These are phyloP conservation scores for Neurospora cerealis DNA, from an alignment of 495 filamentous ascomycete species.

Conservation along the genomic window DNA sequence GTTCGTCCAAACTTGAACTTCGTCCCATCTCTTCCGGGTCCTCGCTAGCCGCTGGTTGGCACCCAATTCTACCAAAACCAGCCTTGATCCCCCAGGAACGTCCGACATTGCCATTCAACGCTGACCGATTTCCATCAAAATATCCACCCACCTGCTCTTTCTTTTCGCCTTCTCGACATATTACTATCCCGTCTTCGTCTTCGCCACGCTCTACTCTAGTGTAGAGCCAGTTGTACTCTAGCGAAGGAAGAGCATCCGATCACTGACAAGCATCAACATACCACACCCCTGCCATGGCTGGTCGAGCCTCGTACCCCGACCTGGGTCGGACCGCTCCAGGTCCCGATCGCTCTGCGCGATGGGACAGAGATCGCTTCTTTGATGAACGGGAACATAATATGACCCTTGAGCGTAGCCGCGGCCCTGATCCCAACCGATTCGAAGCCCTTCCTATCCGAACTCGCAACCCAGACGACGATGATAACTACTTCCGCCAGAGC, in stretches of 20 bases:
- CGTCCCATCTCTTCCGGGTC: neutral
- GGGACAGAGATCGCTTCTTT: conserved; percentile 33
- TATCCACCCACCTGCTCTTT: neutral
- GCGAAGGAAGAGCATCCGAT: neutral
- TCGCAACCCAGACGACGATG: conserved; percentile 12
- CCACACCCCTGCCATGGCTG: conserved; percentile 12
- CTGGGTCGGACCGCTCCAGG: conserved; percentile 17
- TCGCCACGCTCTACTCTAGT: neutral
- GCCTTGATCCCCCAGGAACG: neutral
- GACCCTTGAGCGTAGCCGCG: conserved; percentile 14
- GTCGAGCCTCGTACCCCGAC: conserved; percentile 26
- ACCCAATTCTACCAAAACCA: neutral
- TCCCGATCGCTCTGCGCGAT: conserved; percentile 26
- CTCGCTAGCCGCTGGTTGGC: neutral
- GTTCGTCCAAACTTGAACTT: neutral
- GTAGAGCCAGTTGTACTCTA: neutral
- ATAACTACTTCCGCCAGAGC: conserved; percentile 13
- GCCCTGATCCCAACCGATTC: conserved; percentile 26
- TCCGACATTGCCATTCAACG: neutral
- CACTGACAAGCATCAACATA: neutral
- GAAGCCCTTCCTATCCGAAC: conserved; percentile 7
- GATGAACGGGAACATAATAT: conserved; percentile 18
- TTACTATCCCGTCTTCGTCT: neutral
- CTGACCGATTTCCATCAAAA: neutral
- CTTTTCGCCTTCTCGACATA: neutral